Conservation (phyloP, 2,329 filamentous ascomycete species). For the Sporothrix variecibatus region DNA sequence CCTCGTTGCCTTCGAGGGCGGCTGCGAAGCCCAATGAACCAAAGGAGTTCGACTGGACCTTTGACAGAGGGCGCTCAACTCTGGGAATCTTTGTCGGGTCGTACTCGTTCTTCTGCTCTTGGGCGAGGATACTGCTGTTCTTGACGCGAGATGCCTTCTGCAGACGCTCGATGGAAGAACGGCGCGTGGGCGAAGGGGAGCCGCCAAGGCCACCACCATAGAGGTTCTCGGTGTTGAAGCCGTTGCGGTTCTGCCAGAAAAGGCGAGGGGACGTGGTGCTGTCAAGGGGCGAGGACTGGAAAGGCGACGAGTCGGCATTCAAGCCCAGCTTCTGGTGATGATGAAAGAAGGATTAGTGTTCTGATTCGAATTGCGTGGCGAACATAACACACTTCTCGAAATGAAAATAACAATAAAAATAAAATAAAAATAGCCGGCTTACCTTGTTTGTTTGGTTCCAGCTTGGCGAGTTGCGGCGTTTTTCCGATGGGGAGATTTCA, state of each 20-base stretch:
- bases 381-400: background rate
- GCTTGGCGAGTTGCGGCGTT: conserved; percentile 87
- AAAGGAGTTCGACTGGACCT: conserved; percentile 72
- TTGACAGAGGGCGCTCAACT: conserved; percentile 79
- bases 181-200: conserved; percentile 72
- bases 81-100: conserved; percentile 76
- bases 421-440: conserved; percentile 39
- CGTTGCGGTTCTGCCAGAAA: conserved; percentile 80
- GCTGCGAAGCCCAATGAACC: conserved; percentile 58
- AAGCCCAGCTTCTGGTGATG: conserved; percentile 63
- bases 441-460: conserved; percentile 79
- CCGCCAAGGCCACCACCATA: conserved; percentile 59
- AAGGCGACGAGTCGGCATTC: conserved; percentile 75
- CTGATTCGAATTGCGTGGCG: background rate
- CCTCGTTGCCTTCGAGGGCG: conserved; percentile 46
- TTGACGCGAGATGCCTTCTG: conserved; percentile 94
- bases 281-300: conserved; percentile 79
- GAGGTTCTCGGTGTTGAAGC: conserved; percentile 73
- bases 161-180: conserved; percentile 91
- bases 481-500: conserved; percentile 84
- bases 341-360: background rate
- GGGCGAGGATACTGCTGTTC: conserved; percentile 95
- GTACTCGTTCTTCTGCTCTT: conserved; percentile 90
- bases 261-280: conserved; percentile 72
- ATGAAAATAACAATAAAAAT: too few species aligned